phyloP scores from a whole-genome alignment of 139 green algal genomes.

The Gonium pectorale region DNA sequence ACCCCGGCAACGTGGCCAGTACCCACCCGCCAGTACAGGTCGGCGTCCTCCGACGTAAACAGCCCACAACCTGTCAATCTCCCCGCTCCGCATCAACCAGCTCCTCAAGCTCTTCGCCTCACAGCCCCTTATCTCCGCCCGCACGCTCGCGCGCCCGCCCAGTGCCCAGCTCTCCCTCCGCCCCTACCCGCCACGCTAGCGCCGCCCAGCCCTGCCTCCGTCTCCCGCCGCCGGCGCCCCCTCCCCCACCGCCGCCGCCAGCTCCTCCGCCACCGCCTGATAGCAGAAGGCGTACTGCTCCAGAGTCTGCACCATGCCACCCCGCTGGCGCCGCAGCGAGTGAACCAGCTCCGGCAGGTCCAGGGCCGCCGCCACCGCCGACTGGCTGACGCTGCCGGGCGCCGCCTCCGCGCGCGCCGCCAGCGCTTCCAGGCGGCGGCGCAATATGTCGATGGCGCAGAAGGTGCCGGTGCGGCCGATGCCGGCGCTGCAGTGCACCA shows the following conservation, averaged over 20 bases:
- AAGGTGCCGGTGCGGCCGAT: slow-evolving; percentile 86
- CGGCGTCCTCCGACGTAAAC: no score
- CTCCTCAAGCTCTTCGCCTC: no score
- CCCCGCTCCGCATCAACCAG: no score
- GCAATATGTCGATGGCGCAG: slow-evolving; percentile 79
- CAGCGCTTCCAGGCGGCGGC: slow-evolving; percentile 69
- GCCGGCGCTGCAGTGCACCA: slow-evolving; percentile 82
- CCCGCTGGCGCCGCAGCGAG: slow-evolving; percentile 78
- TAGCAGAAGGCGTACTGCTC: slow-evolving; percentile 89
- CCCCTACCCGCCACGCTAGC: no score
- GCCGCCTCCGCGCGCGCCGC: neutral
- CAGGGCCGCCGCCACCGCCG: slow-evolving; percentile 58
- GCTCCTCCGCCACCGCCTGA: slow-evolving; percentile 41
- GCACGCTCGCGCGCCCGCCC: no score
- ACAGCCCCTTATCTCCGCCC: no score
- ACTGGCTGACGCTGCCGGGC: slow-evolving; percentile 17
- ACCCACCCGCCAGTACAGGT: no score
- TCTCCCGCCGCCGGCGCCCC: neutral
- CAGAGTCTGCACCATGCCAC: slow-evolving; percentile 92
- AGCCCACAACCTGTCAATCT: no score
- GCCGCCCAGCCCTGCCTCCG: no score
- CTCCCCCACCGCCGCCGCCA: neutral
- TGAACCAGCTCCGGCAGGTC: slow-evolving; percentile 75
- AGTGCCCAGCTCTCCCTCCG: no score
- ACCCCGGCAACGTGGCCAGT: no score